Evolutionary conservation across 257 asterid genomes (phyloP).

Genomic region (Solanum phureja): DNA sequence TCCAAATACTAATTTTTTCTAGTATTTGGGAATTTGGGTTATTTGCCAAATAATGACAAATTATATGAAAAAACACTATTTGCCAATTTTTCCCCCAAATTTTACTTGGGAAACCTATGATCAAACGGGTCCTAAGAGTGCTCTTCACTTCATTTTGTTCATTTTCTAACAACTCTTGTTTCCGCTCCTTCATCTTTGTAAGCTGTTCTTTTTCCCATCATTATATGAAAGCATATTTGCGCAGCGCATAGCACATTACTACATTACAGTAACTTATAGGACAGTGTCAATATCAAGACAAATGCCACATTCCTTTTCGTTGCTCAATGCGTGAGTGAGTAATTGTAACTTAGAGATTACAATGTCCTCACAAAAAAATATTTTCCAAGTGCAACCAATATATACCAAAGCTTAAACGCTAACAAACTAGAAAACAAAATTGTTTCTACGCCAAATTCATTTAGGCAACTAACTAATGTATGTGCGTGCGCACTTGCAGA

Average conservation of each 20-base stretch:
- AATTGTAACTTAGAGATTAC: not conserved
- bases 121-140: no score
- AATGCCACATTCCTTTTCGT: not conserved
- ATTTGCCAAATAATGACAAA: no score
- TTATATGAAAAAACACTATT: no score
- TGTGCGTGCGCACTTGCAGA: not conserved
- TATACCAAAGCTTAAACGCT: slow-evolving; percentile 10
- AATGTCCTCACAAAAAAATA: not conserved
- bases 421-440: slow-evolving; percentile 17
- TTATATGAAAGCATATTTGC: not conserved
- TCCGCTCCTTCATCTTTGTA: not conserved
- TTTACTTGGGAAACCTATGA: no score
- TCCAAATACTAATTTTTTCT: no score
- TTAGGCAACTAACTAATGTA: not conserved
- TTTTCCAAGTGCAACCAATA: slow-evolving; percentile 1
- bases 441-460: slow-evolving; percentile 7
- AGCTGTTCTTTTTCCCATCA: not conserved
- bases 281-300: not conserved
- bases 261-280: not conserved
- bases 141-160: not conserved
- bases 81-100: no score
- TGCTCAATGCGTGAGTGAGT: not conserved
- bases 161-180: not conserved
- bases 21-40: not conserved
- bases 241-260: not conserved